Evolutionary conservation across 495 filamentous ascomycete species (phyloP), one percentile per base, ranked within the genome.

Genomic region (Penicillium cataractarum): DNA sequence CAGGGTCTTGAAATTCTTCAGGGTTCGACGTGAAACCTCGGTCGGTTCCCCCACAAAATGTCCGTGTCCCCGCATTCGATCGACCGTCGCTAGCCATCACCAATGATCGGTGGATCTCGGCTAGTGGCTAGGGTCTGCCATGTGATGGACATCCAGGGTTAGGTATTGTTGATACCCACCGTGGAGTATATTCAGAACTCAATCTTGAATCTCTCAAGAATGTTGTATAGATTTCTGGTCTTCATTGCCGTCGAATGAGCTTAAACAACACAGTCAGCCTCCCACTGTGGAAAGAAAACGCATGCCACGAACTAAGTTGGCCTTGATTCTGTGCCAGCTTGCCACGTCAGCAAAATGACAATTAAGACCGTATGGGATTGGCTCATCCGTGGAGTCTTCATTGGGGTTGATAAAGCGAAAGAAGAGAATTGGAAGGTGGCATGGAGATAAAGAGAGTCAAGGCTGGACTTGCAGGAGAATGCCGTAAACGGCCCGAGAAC

Each of bases 51-150:
- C 59, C 63, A 44, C 51, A 49, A 57, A 61, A 32, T 10, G 40
- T 62, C 46, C 24, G 46, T 24, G 8, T 29, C 66, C 65, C 62
- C 57, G 62, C 59, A 68, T 50, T 61, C 56, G 66, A 65, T 69
- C 57, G 60, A 58, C 65, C 21, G 60, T 31, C 37, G 40, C 19
- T 46, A 54, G 58, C 46, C 46, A 50, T 50, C 9, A 48, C 53
- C 53, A 24, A 50, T 2, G 32, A 35, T 60, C 12, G 51, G 53
- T 58, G 57, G 55, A 58, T 64, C 58, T 66, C 66, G 61, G 58
- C 53, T 65, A 53, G 7, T 4, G 10, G 9, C 33, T 12, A 37
- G 21, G 55, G 31, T 21, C 53, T 62, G 33, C 56, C 66, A 71
- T 65, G 69, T 69, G 66, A 69, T 51, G 37, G 57, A 21, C 40